Evolutionary conservation across 2,329 filamentous ascomycete genomes (phyloP), one percentile per base, ranked within the genome.

Genomic region (Dactylellina cionopaga): DNA sequence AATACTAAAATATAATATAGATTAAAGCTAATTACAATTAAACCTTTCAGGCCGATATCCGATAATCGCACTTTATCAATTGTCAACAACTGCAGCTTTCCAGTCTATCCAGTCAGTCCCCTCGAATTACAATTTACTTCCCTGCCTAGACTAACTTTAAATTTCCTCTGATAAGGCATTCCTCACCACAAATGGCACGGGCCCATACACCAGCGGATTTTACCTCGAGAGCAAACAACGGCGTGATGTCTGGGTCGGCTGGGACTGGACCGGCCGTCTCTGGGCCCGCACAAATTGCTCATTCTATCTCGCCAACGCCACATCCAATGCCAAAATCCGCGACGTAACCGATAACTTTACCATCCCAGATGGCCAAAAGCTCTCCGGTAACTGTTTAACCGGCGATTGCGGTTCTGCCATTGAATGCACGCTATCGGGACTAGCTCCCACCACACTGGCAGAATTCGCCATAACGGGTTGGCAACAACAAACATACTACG

Each of bases 251-350:
- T 87, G 84, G 58, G 90, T 95, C 22, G 86, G 88, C 9, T 82
- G 85, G 52, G 87, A 92, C 75, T 96, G 91, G 92, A 88, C 91
- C 78, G 92, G 92, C 7, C 86, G 92, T 59, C 83, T 95, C 25
- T 95, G 91, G 92, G 92, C 88, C 10, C 84, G 92, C 59, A 94
- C 91, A 15, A 95, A 95, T 78, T 96, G 92, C 81, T 90, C 86
- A 37, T 92, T 92, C 79, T 87, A 89, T 76, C 83, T 82, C 33
- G 78, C 79, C n/a, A 83, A 84, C 6, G 81, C 80, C 43, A 88
- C 89, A 19, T 56, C 69, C 3, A 25, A 51, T 10, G 54, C 31
- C 47, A 74, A 68, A 52, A 66, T 72, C 35, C 54, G 56, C 11
- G 51, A 62, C 10, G 69, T 74, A 33, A 56, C 49, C 17, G 69